A percentile compares a stretch with the other conserved stretches of the same genome.
Evolutionary conservation across 192 early-diverging fungal species (phyloP).

Genomic region (Paraglomus brasilianum): DNA sequence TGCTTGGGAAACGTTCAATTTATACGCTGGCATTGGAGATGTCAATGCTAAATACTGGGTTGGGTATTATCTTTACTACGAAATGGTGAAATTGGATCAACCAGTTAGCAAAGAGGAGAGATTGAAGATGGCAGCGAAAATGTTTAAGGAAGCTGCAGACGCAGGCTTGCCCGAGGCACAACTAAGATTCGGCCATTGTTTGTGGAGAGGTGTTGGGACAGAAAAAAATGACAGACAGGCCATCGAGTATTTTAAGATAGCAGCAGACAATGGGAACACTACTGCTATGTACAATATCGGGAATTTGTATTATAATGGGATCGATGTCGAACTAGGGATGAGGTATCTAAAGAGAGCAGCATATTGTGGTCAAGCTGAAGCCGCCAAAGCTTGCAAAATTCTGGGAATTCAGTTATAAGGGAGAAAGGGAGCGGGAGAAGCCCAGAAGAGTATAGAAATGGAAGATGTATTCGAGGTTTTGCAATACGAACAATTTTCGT

Average conservation of each 20-base stretch:
- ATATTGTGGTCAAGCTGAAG: no score
- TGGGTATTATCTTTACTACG: conserved; percentile 31
- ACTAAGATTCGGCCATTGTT: conserved; percentile 31
- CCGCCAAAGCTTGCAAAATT: no score
- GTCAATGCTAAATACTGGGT: conserved; percentile 24
- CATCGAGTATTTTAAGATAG: conserved; percentile 22
- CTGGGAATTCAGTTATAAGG: no score
- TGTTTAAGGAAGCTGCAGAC: conserved; percentile 26
- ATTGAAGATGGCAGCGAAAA: conserved; percentile 9
- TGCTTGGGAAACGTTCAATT: conserved; percentile 10
- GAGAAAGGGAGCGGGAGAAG: no score
- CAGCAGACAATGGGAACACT: conserved; percentile 24
- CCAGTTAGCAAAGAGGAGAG: background rate
- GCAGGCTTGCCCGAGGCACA: conserved; percentile 23
- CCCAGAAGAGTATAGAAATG: no score
- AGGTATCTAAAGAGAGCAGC: no score
- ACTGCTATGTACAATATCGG: conserved; percentile 30
- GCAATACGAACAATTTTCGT: no score
- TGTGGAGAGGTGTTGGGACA: conserved; percentile 25
- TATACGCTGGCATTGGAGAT: conserved; percentile 20
- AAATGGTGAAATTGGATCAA: background rate
- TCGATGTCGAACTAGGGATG: conserved; percentile 9
- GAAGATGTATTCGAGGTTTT: no score
- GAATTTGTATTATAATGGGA: conserved; percentile 26
- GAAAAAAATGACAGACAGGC: conserved; percentile 10